Conservation (phyloP, 768 basidiomycete genomes). For the Phaeolepiota aurea region DNA sequence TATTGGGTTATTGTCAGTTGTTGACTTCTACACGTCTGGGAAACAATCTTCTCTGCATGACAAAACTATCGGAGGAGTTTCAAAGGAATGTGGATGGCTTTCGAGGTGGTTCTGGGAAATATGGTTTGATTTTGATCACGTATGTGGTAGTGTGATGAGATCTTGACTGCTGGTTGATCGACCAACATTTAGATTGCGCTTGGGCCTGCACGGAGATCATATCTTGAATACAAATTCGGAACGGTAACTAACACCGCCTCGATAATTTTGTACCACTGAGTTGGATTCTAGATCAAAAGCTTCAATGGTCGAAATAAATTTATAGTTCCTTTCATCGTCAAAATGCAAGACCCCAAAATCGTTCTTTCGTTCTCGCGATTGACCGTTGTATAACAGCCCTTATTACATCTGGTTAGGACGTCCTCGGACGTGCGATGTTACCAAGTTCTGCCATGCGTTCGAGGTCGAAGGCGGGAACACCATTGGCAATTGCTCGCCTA, state of each 20-base stretch:
- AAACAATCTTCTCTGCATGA: conserved; percentile 48
- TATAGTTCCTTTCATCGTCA: conserved; percentile 55
- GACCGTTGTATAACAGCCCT: conserved; percentile 24
- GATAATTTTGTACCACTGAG: background rate
- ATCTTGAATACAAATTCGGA: conserved; percentile 73
- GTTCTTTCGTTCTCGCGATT: background rate
- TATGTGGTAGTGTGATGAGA: conserved; percentile 14
- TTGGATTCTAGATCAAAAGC: conserved; percentile 37
- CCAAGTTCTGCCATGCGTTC: conserved; percentile 48
- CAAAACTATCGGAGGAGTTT: conserved; percentile 54
- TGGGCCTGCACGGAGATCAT: conserved; percentile 53
- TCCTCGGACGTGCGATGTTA: conserved; percentile 51
- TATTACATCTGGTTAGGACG: conserved; percentile 76
- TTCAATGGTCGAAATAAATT: conserved; percentile 71
- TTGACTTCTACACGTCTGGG: conserved; percentile 64
- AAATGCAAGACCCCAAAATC: conserved; percentile 34
- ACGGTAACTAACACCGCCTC: conserved; percentile 33
- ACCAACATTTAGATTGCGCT: conserved; percentile 28
- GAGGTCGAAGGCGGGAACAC: conserved; percentile 57
- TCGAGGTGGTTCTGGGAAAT: conserved; percentile 77
- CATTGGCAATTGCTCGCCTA: conserved; percentile 40
- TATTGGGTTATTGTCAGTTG: conserved; percentile 55
- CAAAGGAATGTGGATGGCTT: conserved; percentile 55
- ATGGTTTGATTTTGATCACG: conserved; percentile 54
- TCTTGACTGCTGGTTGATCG: background rate